phyloP scores from a whole-genome alignment of 768 basidiomycete species.

The Russula lepida region DNA sequence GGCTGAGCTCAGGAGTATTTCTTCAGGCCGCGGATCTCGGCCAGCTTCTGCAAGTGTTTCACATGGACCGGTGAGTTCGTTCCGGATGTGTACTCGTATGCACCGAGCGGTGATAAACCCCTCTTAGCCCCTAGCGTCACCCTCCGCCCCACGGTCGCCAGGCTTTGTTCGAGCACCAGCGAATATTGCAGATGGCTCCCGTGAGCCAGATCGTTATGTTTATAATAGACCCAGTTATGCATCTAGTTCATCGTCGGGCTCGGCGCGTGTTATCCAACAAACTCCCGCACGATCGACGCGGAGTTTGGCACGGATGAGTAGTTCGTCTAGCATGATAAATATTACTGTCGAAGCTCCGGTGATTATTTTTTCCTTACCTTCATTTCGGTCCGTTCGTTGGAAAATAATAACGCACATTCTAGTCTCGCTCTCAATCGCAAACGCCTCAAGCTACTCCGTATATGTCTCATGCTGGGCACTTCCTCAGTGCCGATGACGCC shows the following conservation, averaged over 20 bases:
- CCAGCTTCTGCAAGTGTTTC: neutral
- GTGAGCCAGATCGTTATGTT: constrained; percentile 1
- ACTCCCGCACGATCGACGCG: constrained; percentile 12
- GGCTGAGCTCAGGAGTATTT: constrained; percentile 12
- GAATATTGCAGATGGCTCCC: neutral
- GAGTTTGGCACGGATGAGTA: constrained; percentile 11
- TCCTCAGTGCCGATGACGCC: constrained; percentile 18
- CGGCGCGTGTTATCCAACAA: neutral
- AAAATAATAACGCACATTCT: neutral
- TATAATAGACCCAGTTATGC: constrained; percentile 19
- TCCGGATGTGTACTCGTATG: neutral
- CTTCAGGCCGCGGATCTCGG: constrained; percentile 10
- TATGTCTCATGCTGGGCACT: neutral
- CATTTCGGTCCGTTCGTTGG: neutral
- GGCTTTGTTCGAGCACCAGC: neutral
- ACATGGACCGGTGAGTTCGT: constrained; percentile 5
- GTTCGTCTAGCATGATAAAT: constrained; percentile 14
- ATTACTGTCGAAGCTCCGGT: constrained; percentile 16
- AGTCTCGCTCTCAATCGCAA: constrained; percentile 21
- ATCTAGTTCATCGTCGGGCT: constrained; percentile 9
- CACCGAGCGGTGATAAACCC: neutral
- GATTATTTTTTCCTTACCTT: neutral
- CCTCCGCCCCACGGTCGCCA: neutral
- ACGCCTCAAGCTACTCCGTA: constrained; percentile 18
- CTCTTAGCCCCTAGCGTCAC: neutral